Evolutionary conservation across 208 protist species (phyloP), one percentile per base, ranked within the genome.

Genomic region (Trypanosoma platydactyli): DNA sequence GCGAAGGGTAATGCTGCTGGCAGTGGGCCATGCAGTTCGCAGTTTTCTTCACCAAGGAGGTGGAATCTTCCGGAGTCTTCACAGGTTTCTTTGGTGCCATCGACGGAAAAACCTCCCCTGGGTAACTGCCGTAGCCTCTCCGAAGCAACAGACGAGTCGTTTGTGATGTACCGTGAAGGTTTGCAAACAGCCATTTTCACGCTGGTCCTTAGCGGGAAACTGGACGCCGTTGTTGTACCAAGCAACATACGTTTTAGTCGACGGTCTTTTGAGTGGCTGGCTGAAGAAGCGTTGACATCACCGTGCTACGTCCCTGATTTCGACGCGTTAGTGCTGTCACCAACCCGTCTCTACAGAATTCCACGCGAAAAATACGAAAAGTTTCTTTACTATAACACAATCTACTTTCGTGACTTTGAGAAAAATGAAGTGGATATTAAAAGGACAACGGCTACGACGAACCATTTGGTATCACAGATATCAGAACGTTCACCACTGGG

Each of bases 311-410:
- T 80, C 12, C 85, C 90, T 0, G 87, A 91, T 52, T 95, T 79
- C 77, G 92, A 84, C 59, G 90, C 87, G 3, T 55, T 92, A 12
- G 83, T 95, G n/a, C 52, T 80, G 13, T 66, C 58, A 24, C 75
- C 85, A 9, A 85, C 87, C 11, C 82, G 90, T 18, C 54, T 93
- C 3, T 89, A 86, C 57, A 73, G 75, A 51, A 95, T 95, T 42
- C 49, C 83, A 13, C 62, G 64, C 1, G 61, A 68, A 5, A 15
- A 73, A 16, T 95, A 86, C 52, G 75, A 88, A 1, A 84, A 83
- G 71, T 94, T 89, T 68, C 55, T 78, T 33, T 64, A 64, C 55
- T 68, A 52, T 59, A 83, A 70, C 62, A 72, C 29, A 61, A 20
- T 33, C 9, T 82, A 84, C 60, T 76, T 76, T 54, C 35, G 58